Evolutionary conservation across 768 basidiomycete genomes (phyloP).

Genomic region (Russula vinacea): DNA sequence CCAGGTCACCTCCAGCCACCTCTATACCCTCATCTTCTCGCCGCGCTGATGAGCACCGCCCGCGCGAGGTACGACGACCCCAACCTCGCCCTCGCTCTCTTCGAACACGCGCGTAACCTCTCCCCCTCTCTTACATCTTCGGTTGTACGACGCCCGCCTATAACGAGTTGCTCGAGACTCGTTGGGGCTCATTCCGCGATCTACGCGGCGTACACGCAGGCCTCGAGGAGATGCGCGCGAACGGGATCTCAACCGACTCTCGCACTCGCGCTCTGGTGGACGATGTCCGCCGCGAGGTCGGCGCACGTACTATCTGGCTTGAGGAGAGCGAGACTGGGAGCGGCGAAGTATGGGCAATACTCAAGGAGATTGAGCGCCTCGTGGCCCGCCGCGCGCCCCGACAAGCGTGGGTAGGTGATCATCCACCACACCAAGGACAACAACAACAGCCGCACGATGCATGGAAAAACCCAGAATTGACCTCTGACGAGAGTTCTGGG

Average conservation of each 20-base stretch:
- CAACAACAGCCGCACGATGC: not conserved
- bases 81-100: conserved; percentile 76
- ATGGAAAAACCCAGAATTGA: conserved; percentile 24
- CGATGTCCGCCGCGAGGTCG: conserved; percentile 59
- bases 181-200: conserved; percentile 83
- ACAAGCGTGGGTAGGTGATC: not conserved
- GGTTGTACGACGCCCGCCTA: conserved; percentile 88
- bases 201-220: conserved; percentile 68
- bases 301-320: conserved; percentile 50
- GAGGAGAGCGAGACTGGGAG: conserved; percentile 48
- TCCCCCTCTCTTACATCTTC: conserved; percentile 82
- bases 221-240: conserved; percentile 77
- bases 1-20: conserved; percentile 47
- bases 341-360: conserved; percentile 50
- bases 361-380: conserved; percentile 52
- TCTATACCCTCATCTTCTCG: conserved; percentile 72
- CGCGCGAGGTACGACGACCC: conserved; percentile 78
- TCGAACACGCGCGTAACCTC: conserved; percentile 70
- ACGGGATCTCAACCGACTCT: conserved; percentile 65
- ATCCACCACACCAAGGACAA: not conserved
- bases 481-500: conserved; percentile 3
- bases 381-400: conserved; percentile 30
- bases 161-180: conserved; percentile 83
- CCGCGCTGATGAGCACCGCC: conserved; percentile 72
- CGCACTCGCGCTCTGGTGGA: conserved; percentile 61